Base-by-base conservation (phyloP, 148 eudicot genomes). In the Beta vulgaris region DNA sequence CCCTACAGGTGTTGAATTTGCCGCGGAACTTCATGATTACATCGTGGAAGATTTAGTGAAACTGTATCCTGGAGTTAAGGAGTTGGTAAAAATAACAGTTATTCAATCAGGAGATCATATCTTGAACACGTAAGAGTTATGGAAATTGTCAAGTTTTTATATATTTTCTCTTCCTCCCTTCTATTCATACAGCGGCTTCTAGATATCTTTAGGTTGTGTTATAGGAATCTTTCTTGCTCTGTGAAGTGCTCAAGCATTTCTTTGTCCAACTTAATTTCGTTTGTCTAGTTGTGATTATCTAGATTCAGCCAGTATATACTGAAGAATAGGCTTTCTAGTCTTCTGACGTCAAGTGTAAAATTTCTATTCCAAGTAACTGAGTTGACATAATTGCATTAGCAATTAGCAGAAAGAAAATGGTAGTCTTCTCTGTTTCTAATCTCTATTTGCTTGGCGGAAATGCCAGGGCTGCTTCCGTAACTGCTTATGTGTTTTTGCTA, bases 101-200 rank as follows among this genome's bases (percentile, higher is more conserved):
- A 80, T 91, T 72, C 90, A 91, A 81, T 87, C 96, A 31, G 91
- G 92, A 79, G 96, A 91, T 81, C 96, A 91, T 82, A 88, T 91
- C 55, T 84, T 91, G 74, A 91, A 88, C 80, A 81, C 85, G 96
- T 91, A 91, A 86, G 88, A 0, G 51, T 36, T 35, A 34, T 4
- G 21, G 2, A 67, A 59, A 25, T 49, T 72, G 0, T 61, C 35
- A n/a, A 21, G 6, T 29, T 43, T 76, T 31, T 31, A 28, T 57
- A 54, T 25, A 54, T 5, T 19, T 19, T 28, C 10, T 6, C 28
- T n/a, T 12, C 26, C 28, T n/a, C 59, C 26, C 8, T 28, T 3
- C 28, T 54, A 26, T 23, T 54, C 59, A 54, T n/a, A 21, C 59
- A 21, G 29, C 15, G 63, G 40, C 59, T 46, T 14, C 51, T 44